phyloP scores from a whole-genome alignment of 148 eudicot species.

The Cornus kousa region DNA sequence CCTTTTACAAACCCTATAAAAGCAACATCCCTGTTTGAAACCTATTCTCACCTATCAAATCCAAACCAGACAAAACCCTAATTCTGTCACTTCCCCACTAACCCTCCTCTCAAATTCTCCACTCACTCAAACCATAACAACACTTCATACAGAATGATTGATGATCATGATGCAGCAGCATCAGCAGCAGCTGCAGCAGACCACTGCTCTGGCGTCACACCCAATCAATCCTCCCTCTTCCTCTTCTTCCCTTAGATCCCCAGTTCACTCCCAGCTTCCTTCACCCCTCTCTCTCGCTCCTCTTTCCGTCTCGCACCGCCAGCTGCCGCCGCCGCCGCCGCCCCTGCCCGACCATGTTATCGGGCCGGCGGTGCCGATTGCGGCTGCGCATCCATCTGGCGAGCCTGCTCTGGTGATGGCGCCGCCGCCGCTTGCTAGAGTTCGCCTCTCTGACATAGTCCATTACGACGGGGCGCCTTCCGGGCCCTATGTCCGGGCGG shows the following conservation, averaged over 20 bases:
- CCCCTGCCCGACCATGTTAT: slow-evolving; percentile 21
- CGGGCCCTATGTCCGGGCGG: slow-evolving; percentile 51
- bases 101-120: not conserved
- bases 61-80: not conserved
- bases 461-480: slow-evolving; percentile 64
- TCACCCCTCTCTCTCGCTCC: slow-evolving; percentile 45
- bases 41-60: no score
- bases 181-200: slow-evolving; percentile 25
- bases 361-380: slow-evolving; percentile 15
- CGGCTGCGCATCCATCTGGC: not conserved
- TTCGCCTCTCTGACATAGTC: slow-evolving; percentile 58
- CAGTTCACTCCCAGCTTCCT: slow-evolving; percentile 18
- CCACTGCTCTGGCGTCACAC: not conserved
- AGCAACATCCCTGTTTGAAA: not conserved
- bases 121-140: not conserved
- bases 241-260: slow-evolving; percentile 10
- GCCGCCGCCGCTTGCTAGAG: slow-evolving; percentile 23
- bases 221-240: not conserved
- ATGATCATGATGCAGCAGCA: slow-evolving; percentile 16
- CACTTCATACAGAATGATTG: slow-evolving; percentile 13
- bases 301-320: slow-evolving; percentile 6
- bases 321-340: slow-evolving; percentile 1
- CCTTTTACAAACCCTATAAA: not conserved
- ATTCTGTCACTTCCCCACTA: not conserved
- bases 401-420: not conserved